Evolutionary conservation across 352 stramenopile genomes (phyloP).

Genomic region (Peronosclerospora sorghi): DNA sequence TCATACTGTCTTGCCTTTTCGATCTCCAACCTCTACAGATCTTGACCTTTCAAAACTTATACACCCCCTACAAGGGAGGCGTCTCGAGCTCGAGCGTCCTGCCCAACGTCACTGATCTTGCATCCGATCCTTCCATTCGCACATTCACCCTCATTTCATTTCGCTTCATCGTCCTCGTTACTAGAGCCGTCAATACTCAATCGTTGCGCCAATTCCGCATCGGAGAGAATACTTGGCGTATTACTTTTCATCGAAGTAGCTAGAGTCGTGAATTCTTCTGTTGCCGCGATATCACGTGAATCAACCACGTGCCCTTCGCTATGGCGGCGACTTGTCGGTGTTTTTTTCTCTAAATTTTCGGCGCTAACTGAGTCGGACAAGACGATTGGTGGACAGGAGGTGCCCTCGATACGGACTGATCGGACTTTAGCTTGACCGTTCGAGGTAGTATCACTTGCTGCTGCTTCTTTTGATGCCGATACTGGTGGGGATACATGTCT

Average conservation of each 20-base stretch:
- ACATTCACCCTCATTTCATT: slow-evolving; percentile 8
- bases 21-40: no score
- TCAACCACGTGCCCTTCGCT: slow-evolving; percentile 18
- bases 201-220: slow-evolving; percentile 36
- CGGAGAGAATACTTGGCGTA: slow-evolving; percentile 41
- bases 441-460: slow-evolving; percentile 1
- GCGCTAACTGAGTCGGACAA: neutral
- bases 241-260: slow-evolving; percentile 29
- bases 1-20: no score
- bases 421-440: neutral
- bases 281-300: slow-evolving; percentile 1
- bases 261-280: slow-evolving; percentile 7
- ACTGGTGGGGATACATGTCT: slow-evolving; percentile 4
- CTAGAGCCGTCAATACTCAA: slow-evolving; percentile 33
- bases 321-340: slow-evolving; percentile 10
- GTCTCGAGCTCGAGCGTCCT: no score
- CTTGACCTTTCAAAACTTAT: no score
- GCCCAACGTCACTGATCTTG: neutral
- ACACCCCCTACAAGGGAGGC: no score
- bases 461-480: slow-evolving; percentile 3
- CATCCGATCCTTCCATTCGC: slow-evolving; percentile 4
- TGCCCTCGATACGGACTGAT: slow-evolving; percentile 3
- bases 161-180: slow-evolving; percentile 23
- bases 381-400: slow-evolving; percentile 4
- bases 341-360: slow-evolving; percentile 6